Evolutionary conservation across 2,329 filamentous ascomycete species (phyloP).

Genomic region (Pyrenochaeta sp.): DNA sequence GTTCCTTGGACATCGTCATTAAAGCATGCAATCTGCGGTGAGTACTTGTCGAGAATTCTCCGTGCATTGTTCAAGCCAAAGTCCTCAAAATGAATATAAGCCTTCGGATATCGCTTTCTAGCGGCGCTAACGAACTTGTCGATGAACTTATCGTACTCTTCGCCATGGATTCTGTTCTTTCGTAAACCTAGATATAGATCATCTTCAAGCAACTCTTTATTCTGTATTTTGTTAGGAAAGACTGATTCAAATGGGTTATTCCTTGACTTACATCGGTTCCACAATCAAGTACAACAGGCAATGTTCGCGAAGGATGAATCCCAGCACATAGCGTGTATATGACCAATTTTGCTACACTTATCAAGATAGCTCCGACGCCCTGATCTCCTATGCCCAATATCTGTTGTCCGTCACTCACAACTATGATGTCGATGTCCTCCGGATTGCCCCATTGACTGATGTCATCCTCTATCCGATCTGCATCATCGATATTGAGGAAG

Average conservation of each 20-base stretch:
- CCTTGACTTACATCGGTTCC: constrained; percentile 70
- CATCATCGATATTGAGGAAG: constrained; percentile 77
- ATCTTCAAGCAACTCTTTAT: constrained; percentile 76
- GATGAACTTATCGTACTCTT: constrained; percentile 79
- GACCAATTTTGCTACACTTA: constrained; percentile 83
- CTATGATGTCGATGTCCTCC: constrained; percentile 87
- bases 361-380: constrained; percentile 83
- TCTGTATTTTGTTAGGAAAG: constrained; percentile 52
- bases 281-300: constrained; percentile 85
- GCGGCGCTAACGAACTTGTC: constrained; percentile 76
- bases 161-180: constrained; percentile 71
- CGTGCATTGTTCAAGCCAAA: constrained; percentile 82
- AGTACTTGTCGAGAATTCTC: constrained; percentile 78
- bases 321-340: constrained; percentile 88
- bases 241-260: background rate
- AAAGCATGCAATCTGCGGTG: constrained; percentile 79
- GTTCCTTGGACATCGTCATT: constrained; percentile 93
- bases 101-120: constrained; percentile 75
- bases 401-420: constrained; percentile 77
- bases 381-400: constrained; percentile 92
- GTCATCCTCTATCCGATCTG: constrained; percentile 70
- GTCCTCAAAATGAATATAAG: constrained; percentile 90
- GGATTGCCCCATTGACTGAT: constrained; percentile 72
- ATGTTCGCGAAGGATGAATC: constrained; percentile 78
- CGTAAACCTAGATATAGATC: constrained; percentile 81